phyloP scores from a whole-genome alignment of 495 filamentous ascomycete genomes.

The Aspergillus wentii region DNA sequence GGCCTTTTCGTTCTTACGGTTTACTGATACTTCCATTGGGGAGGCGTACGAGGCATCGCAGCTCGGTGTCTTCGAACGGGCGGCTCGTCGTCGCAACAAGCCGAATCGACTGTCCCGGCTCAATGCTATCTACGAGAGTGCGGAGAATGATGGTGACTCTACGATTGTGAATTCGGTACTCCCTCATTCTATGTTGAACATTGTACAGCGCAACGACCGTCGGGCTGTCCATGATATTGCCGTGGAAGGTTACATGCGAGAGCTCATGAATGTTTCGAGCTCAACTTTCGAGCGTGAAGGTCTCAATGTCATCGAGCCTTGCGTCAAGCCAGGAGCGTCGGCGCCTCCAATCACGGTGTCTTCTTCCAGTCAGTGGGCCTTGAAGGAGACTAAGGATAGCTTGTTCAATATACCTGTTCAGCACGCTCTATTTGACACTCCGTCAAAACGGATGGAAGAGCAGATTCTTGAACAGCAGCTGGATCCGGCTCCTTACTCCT shows the following conservation, averaged over 20 bases:
- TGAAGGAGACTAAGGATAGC: constrained; percentile 63
- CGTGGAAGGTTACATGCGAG: constrained; percentile 62
- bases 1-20: constrained; percentile 87
- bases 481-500: constrained; percentile 58
- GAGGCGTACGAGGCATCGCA: constrained; percentile 65
- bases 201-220: constrained; percentile 64
- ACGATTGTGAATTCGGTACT: constrained; percentile 54
- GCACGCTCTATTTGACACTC: constrained; percentile 61
- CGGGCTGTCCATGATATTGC: constrained; percentile 66
- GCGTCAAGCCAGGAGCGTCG: constrained; percentile 65
- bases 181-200: constrained; percentile 72
- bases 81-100: constrained; percentile 47
- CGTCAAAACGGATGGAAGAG: constrained; percentile 61
- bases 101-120: constrained; percentile 45
- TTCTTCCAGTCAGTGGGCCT: constrained; percentile 62
- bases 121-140: constrained; percentile 56
- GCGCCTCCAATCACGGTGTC: constrained; percentile 85
- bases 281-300: constrained; percentile 61
- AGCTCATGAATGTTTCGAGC: constrained; percentile 75
- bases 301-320: constrained; percentile 72
- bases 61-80: constrained; percentile 60
- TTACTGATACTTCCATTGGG: constrained; percentile 69
- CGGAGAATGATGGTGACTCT: constrained; percentile 44
- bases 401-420: constrained; percentile 77
- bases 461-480: constrained; percentile 66